These are phyloP conservation scores for Aureobasidium subglaciale DNA, from an alignment of 2,329 filamentous ascomycete species.

Conservation along the genomic window DNA sequence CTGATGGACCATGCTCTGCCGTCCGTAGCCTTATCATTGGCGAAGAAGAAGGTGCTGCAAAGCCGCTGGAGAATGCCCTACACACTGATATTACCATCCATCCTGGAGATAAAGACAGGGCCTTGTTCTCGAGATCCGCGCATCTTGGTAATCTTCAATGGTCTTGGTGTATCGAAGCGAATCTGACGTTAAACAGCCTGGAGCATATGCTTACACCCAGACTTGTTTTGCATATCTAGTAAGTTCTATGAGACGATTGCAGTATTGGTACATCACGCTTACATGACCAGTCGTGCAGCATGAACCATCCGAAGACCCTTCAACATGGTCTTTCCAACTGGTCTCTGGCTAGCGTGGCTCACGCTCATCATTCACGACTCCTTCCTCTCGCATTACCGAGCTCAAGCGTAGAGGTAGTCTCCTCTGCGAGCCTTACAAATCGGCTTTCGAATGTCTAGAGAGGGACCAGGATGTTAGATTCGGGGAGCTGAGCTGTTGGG, in stretches of 20 bases:
- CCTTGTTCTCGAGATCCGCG: conserved; percentile 15
- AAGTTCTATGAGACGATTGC: neutral
- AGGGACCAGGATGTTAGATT: conserved; percentile 12
- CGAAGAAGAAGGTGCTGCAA: neutral
- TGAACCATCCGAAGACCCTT: conserved; percentile 16
- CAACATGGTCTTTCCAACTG: conserved; percentile 19
- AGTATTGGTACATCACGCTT: neutral
- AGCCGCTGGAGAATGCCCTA: conserved; percentile 4
- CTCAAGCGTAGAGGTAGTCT: conserved; percentile 18
- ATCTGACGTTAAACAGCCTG: neutral
- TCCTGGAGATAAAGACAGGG: conserved; percentile 18
- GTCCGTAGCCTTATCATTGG: conserved; percentile 20
- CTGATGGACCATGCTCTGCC: conserved; percentile 21
- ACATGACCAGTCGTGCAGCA: conserved; percentile 15
- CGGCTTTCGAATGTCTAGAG: conserved; percentile 18
- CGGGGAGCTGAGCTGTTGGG: conserved; percentile 21
- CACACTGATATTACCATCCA: conserved; percentile 18
- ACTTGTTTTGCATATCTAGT: conserved; percentile 14
- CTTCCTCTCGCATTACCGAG: neutral
- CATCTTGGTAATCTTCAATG: conserved; percentile 17
- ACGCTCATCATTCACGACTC: neutral
- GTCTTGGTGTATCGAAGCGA: too few relatives aligned
- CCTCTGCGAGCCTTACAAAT: conserved; percentile 32
- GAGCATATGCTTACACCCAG: conserved; percentile 13
- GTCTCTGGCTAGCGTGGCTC: conserved; percentile 18